These are phyloP conservation scores for Pleoardoris graminearum DNA, from an alignment of 2,329 filamentous ascomycete genomes.

Conservation along the genomic window DNA sequence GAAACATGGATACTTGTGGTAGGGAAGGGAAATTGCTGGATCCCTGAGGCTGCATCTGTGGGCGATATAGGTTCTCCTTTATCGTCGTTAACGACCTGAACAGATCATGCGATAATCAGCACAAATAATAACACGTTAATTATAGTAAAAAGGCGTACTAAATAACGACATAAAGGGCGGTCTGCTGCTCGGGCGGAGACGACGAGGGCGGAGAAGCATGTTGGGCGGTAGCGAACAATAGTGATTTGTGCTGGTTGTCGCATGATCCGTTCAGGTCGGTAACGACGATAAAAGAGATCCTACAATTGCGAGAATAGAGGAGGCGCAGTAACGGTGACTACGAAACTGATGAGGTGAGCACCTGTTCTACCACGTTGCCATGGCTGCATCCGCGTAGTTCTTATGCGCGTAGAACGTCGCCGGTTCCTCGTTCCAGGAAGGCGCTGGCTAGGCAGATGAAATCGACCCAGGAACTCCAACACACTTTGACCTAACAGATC, in stretches of 20 bases:
- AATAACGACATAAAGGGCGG: no score
- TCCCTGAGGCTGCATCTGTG: not conserved
- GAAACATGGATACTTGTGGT: not conserved
- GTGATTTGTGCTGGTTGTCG: no score
- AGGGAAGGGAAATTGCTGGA: not conserved
- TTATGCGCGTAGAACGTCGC: slow-evolving; percentile 8
- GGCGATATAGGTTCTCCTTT: no score
- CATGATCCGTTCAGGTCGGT: no score
- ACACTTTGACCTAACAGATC: slow-evolving; percentile 10
- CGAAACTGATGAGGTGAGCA: not conserved
- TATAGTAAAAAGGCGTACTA: no score
- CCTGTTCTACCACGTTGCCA: not conserved
- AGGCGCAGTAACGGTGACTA: not conserved
- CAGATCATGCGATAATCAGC: no score
- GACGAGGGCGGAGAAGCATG: no score
- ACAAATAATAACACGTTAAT: no score
- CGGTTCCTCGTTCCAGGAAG: slow-evolving; percentile 21
- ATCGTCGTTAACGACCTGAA: no score
- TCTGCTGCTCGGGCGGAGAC: no score
- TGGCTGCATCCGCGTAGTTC: slow-evolving; percentile 1
- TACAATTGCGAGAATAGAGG: not conserved
- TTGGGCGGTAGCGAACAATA: no score
- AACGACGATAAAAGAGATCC: no score
- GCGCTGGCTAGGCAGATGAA: slow-evolving; percentile 15
- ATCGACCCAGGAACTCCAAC: slow-evolving; percentile 12